Evolutionary conservation across 139 green algal species (phyloP).

Genomic region (Volvox africanus): DNA sequence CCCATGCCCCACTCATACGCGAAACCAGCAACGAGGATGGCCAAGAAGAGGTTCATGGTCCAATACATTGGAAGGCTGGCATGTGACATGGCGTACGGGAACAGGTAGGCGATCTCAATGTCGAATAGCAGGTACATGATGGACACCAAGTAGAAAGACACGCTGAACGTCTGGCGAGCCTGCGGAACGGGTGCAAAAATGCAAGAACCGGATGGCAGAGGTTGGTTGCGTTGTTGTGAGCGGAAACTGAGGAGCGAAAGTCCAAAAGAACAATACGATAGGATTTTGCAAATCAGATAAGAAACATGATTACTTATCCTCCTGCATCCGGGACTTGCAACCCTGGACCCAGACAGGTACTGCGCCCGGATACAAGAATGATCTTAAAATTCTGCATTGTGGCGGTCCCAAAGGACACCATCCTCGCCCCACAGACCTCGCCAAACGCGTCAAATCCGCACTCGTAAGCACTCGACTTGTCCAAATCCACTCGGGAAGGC

Average conservation of each 20-base stretch:
- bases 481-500: conserved; percentile 58
- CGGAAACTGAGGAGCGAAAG: too few relatives aligned
- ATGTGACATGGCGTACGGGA: conserved; percentile 66
- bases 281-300: too few relatives aligned
- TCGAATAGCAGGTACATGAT: conserved; percentile 74
- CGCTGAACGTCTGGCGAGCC: conserved; percentile 60
- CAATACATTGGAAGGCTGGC: conserved; percentile 63
- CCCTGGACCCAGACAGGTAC: too few relatives aligned
- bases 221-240: background rate
- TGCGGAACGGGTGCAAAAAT: background rate
- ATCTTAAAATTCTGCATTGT: background rate
- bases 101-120: conserved; percentile 68
- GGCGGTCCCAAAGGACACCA: too few relatives aligned
- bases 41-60: conserved; percentile 71
- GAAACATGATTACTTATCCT: too few relatives aligned
- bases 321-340: too few relatives aligned
- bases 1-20: conserved; percentile 66
- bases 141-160: conserved; percentile 69
- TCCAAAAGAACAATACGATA: too few relatives aligned
- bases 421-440: conserved; percentile 25
- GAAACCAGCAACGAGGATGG: conserved; percentile 62
- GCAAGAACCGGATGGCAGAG: background rate
- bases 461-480: conserved; percentile 64
- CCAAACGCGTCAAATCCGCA: conserved; percentile 68
- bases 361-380: too few relatives aligned